Base-by-base conservation (phyloP, 306 rosid genomes). In the Castanospermum australe region DNA sequence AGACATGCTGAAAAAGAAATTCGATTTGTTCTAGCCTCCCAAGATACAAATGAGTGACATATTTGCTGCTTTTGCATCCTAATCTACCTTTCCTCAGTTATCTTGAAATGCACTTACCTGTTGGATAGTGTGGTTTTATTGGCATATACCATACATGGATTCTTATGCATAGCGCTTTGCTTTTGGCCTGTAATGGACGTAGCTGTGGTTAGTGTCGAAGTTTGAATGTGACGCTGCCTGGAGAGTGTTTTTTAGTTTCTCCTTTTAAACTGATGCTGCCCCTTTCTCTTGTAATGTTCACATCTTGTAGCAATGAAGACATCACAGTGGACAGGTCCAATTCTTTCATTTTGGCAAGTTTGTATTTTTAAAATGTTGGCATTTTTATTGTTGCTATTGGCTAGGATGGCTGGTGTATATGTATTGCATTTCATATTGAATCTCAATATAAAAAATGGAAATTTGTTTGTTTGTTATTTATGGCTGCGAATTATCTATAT, bases 1-100 rank as follows among this genome's bases (percentile, higher is more conserved):
- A 91, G 99, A 93, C 82, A 85, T 96, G 98, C 93, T 85, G 86
- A 96, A 96, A 82, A 93, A 81, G 93, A 96, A 91, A 86, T 77
- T 85, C 9, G 99, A 93, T 78, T 83, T 96, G 67, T 96, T 96
- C 75, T 96, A 91, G 84, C 76, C 72, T 38, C 76, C 22, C 25
- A 45, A 60, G 45, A 45, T 70, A 12, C 67, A 24, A 24, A 64
- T 51, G 79, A 85, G 81, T 73, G 78, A 67, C 68, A 68, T 64
- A 59, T 13, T 33, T 52, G 80, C 75, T 73, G 55, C 75, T 82
- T 77, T 73, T 88, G 82, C 83, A 79, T 85, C 75, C 67, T 71
- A 74, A 54, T 66, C 42, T 71, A 63, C 74, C 30, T 62, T 88
- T 84, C 77, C 60, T 72, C 86, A 66, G 84, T 83, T 83, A 83